Conservation (phyloP, 225 moss, liverwort and hornwort genomes). For the Climacium dendroides region DNA sequence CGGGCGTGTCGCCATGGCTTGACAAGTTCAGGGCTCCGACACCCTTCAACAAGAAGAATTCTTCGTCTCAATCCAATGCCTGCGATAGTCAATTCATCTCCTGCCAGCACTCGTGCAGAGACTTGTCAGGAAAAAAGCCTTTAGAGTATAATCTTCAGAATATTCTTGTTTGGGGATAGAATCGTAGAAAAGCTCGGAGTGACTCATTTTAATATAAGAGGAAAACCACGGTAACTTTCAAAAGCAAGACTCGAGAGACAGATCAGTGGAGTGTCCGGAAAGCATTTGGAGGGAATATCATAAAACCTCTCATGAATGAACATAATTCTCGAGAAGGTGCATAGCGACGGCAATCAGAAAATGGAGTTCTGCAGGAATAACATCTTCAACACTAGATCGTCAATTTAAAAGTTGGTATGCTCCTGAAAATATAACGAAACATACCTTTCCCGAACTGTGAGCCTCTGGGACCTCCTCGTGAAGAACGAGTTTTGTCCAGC, state of each 20-base stretch:
- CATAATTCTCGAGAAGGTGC: background rate
- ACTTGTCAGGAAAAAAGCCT: background rate
- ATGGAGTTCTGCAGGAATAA: background rate
- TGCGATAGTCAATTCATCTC: conserved; percentile 30
- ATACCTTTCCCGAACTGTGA: conserved; percentile 45
- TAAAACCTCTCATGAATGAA: background rate
- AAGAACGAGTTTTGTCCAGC: conserved; percentile 60
- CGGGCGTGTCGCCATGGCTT: conserved; percentile 79
- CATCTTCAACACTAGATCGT: background rate
- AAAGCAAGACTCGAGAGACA: background rate
- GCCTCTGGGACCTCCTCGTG: conserved; percentile 28
- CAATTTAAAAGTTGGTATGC: background rate
- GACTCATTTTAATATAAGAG: background rate
- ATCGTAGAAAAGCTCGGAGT: background rate
- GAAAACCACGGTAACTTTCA: background rate
- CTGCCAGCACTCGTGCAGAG: conserved; percentile 18
- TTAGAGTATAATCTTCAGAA: background rate
- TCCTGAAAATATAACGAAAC: background rate
- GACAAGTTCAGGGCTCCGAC: conserved; percentile 72
- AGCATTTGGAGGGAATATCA: background rate
- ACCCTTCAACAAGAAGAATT: conserved; percentile 79
- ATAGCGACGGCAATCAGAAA: background rate
- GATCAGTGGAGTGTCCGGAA: background rate
- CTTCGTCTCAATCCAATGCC: conserved; percentile 78
- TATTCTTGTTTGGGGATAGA: background rate